Evolutionary conservation across 768 basidiomycete genomes (phyloP).

Genomic region (Rhizopogon sp.): DNA sequence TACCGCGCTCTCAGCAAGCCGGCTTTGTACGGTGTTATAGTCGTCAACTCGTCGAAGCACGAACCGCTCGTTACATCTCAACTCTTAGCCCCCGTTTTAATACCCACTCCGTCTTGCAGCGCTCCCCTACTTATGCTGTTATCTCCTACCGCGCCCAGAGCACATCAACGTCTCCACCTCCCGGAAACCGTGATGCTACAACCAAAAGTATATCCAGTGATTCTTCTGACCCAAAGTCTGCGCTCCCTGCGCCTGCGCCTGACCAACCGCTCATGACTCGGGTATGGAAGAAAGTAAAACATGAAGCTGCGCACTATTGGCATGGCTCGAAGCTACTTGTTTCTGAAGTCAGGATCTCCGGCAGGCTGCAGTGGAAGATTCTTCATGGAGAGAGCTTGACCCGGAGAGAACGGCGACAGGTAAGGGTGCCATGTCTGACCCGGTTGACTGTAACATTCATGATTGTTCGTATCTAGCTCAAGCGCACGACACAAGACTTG

Average conservation of each 20-base stretch:
- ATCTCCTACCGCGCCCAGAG: conserved; percentile 29
- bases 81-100: conserved; percentile 10
- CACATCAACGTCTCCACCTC: conserved; percentile 23
- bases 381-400: conserved; percentile 89
- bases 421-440: conserved; percentile 23
- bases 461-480: conserved; percentile 48
- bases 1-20: conserved; percentile 51
- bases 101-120: conserved; percentile 8
- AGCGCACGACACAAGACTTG: conserved; percentile 89
- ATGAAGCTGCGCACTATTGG: conserved; percentile 97
- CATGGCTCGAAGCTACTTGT: conserved; percentile 91
- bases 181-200: conserved; percentile 4
- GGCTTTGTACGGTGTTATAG: conserved; percentile 33
- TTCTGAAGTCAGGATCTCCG: conserved; percentile 89
- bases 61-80: conserved; percentile 14
- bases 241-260: conserved; percentile 39
- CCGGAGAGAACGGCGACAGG: conserved; percentile 90
- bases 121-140: conserved; percentile 13
- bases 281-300: conserved; percentile 90
- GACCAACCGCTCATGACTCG: conserved; percentile 48
- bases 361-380: conserved; percentile 85
- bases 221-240: conserved; percentile 38
- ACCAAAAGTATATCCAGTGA: conserved; percentile 4
- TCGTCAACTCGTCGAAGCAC: conserved; percentile 16
- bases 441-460: background rate